A percentile compares a stretch with the other conserved stretches of the same genome.
Evolutionary conservation across 805 yeast species (phyloP).

Genomic region (Barnettozyma californica): DNA sequence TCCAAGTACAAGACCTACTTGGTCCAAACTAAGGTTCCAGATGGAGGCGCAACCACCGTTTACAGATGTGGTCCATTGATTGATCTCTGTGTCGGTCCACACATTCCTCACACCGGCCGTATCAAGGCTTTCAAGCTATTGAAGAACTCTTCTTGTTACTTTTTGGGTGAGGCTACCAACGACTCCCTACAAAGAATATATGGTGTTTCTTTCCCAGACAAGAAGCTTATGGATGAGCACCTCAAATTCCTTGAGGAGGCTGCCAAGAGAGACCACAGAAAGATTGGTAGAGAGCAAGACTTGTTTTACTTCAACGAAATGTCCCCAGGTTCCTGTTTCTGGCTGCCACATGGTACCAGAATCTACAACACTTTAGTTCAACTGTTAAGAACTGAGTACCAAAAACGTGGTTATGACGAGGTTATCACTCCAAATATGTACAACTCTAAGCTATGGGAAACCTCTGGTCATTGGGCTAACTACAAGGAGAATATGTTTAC

Average conservation of each 20-base stretch:
- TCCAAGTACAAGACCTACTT: constrained; percentile 92
- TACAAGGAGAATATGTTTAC: constrained; percentile 97
- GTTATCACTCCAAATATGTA: constrained; percentile 99
- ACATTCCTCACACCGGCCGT: constrained; percentile 94
- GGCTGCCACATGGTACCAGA: constrained; percentile 99
- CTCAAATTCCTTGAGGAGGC: constrained; percentile 94
- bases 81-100: constrained; percentile 97
- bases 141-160: constrained; percentile 94
- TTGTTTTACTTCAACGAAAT: constrained; percentile 91
- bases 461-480: constrained; percentile 98
- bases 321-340: constrained; percentile 97
- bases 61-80: constrained; percentile 97
- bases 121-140: constrained; percentile 90
- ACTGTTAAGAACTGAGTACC: constrained; percentile 76
- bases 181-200: constrained; percentile 96
- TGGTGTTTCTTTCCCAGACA: constrained; percentile 98
- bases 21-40: constrained; percentile 86
- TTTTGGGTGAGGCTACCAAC: constrained; percentile 86
- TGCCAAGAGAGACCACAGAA: constrained; percentile 92
- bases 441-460: constrained; percentile 96
- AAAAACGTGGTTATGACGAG: constrained; percentile 93
- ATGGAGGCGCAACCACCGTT: constrained; percentile 92
- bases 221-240: constrained; percentile 92
- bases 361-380: constrained; percentile 86
- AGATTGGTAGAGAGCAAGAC: constrained; percentile 94